Base-by-base conservation (phyloP, 1,139 yeast genomes). In the Martiniozyma asiatica region DNA sequence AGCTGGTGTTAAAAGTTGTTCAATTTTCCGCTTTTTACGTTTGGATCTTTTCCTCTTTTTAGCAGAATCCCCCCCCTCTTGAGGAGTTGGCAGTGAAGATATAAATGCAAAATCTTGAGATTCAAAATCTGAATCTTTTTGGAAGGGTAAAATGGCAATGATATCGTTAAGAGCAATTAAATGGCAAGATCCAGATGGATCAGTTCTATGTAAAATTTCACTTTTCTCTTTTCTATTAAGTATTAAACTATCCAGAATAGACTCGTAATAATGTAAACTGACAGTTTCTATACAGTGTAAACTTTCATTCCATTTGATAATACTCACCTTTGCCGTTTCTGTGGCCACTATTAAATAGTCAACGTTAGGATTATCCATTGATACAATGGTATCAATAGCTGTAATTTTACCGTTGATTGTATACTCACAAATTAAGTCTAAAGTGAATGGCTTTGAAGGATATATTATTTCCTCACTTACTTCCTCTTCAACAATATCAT, bases 251-350 rank as follows among this genome's bases (percentile, higher is more conserved):
- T 58, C 68, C 33, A 80, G 63, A 26, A 74, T 69, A 33, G 72
- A 69, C 47, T 87, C 97, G 52, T 87, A 89, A 51, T 70, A 84
- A 54, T 89, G 99, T 34, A 89, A 61, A 30, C 95, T 81, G 4
- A 73, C 66, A 0, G 96, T 84, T 13, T 68, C 60, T 10, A 89
- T 62, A 1, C 66, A 45, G 37, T 70, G 63, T 11, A 48, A 51
- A 7, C 49, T 55, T 8, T 58, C 56, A 47, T 84, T 78, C 85
- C 94, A 89, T 37, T 65, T 64, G 17, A 89, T 58, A 24, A 87
- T 56, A 1, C 93, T 79, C 32, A 84, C 51, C 51, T 87, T 87
- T 15, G 96, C 95, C 34, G 59, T 61, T 39, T 74, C 70, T 22
- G 93, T 80, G 9, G 85, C 61, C 3, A 89, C 61, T 5, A 79